Evolutionary conservation across 2,329 filamentous ascomycete genomes (phyloP).

Genomic region (Fusarium anthophilum): DNA sequence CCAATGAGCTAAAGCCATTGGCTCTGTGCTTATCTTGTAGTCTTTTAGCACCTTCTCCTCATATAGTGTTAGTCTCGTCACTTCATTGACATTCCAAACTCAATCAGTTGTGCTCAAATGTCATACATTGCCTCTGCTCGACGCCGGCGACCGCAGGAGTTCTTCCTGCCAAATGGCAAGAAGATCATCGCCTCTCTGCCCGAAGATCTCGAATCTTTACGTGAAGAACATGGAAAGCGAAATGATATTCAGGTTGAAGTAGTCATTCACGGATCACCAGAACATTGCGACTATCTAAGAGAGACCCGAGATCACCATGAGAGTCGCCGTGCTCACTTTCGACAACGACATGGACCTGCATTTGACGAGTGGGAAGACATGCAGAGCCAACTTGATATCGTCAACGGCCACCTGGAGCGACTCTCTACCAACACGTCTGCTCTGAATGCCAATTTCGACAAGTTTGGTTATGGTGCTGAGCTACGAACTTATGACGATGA

Average conservation of each 20-base stretch:
- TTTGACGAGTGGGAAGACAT: constrained; percentile 67
- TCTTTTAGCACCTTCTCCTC: constrained; percentile 18
- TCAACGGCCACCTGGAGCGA: constrained; percentile 63
- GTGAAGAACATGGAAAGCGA: constrained; percentile 52
- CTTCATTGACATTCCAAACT: neutral
- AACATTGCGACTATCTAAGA: constrained; percentile 58
- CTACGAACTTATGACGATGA: constrained; percentile 58
- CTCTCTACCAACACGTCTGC: constrained; percentile 63
- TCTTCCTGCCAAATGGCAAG: constrained; percentile 64
- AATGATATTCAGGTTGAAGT: constrained; percentile 59
- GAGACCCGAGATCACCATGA: constrained; percentile 64
- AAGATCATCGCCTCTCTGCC: constrained; percentile 66
- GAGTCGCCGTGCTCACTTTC: constrained; percentile 55
- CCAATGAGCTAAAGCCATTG: constrained; percentile 19
- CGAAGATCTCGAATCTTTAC: constrained; percentile 61
- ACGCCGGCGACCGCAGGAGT: constrained; percentile 58
- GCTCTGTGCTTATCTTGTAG: constrained; percentile 24
- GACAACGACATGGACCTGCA: constrained; percentile 58
- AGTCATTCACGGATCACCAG: constrained; percentile 64
- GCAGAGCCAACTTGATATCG: constrained; percentile 60
- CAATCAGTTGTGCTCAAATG: constrained; percentile 15
- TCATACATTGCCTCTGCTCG: constrained; percentile 34
- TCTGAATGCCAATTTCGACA: constrained; percentile 69
- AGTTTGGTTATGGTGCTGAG: constrained; percentile 70
- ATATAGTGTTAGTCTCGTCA: neutral